A percentile compares a stretch with the other conserved stretches of the same genome.
Evolutionary conservation across 257 asterid genomes (phyloP).

Genomic region (Solanum rostratum): DNA sequence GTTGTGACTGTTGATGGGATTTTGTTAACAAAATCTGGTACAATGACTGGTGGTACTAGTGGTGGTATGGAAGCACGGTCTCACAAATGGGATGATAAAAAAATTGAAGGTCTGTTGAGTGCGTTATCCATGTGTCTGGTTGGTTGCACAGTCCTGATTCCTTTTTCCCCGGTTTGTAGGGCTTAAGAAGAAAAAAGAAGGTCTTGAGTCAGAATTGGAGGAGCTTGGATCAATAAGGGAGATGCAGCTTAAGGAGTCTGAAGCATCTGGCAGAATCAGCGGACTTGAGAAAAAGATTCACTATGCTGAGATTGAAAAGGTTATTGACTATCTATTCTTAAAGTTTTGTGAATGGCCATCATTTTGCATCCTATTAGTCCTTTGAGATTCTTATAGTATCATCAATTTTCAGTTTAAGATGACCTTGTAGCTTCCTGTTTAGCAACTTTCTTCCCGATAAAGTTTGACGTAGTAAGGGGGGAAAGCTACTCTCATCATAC

Average conservation of each 20-base stretch:
- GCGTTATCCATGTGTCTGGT: neutral
- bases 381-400: neutral
- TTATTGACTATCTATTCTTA: conserved; percentile 2
- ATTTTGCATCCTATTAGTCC: neutral
- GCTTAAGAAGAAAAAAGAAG: conserved; percentile 80
- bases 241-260: conserved; percentile 94
- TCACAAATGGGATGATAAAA: conserved; percentile 97
- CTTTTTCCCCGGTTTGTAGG: conserved; percentile 25
- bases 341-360: neutral
- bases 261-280: conserved; percentile 88
- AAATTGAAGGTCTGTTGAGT: conserved; percentile 58
- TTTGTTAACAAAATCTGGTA: conserved; percentile 88
- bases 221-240: conserved; percentile 96
- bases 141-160: conserved; percentile 8
- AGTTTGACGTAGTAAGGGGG: neutral
- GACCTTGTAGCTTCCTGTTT: neutral
- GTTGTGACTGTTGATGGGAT: conserved; percentile 97
- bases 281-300: conserved; percentile 96
- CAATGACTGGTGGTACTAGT: conserved; percentile 99
- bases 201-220: conserved; percentile 67
- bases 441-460: neutral
- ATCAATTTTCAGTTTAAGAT: neutral
- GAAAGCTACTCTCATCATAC: neutral
- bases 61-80: conserved; percentile 99
- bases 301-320: conserved; percentile 96